phyloP scores from a whole-genome alignment of 148 eudicot species.

The Vaccinium macrocarpon region DNA sequence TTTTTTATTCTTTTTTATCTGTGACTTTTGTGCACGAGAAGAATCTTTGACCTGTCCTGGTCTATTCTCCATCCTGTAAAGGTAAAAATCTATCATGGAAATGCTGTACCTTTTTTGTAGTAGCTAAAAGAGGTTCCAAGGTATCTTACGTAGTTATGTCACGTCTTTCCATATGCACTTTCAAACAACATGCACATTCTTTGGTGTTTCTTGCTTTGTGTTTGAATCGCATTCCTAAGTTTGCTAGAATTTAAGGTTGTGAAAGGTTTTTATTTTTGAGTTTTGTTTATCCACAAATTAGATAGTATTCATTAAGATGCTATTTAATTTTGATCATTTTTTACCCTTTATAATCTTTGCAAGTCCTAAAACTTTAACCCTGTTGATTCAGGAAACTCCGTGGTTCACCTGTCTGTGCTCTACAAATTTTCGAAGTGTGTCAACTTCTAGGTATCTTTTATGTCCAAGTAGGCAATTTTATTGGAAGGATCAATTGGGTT shows the following conservation, averaged over 20 bases:
- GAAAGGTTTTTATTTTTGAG: background rate
- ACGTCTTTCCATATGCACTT: background rate
- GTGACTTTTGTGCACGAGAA: background rate
- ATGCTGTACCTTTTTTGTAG: no score
- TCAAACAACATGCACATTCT: background rate
- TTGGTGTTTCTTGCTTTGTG: background rate
- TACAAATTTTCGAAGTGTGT: constrained; percentile 19
- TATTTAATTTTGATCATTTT: background rate
- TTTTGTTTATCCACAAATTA: background rate
- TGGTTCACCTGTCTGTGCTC: constrained; percentile 1
- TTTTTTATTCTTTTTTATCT: background rate
- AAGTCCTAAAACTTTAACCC: background rate
- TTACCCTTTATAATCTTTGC: background rate
- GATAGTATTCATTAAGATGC: background rate
- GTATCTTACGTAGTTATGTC: no score
- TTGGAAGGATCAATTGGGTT: constrained; percentile 66
- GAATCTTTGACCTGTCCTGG: background rate
- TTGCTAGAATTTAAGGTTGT: background rate
- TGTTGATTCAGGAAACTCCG: constrained; percentile 13
- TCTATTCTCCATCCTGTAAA: background rate
- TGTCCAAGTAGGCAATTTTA: constrained; percentile 68
- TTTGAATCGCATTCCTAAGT: background rate
- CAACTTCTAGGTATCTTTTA: constrained; percentile 58
- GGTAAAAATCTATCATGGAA: no score
- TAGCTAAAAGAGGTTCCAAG: no score